Evolutionary conservation across 2,329 filamentous ascomycete species (phyloP), one percentile per base, ranked within the genome.

Genomic region (Phoma sp.): DNA sequence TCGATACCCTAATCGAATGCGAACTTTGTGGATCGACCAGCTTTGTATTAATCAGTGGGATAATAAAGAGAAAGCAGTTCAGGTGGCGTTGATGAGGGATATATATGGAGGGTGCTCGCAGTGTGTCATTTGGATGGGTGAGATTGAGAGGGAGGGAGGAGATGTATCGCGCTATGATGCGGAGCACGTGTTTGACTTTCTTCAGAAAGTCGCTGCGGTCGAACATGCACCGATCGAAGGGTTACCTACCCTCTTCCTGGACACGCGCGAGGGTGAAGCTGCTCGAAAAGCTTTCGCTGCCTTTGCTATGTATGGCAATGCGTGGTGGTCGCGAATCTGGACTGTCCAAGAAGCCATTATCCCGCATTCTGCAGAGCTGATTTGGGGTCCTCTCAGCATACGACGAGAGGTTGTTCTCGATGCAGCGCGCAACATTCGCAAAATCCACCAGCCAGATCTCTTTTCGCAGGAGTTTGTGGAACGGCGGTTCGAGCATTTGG

Each of bases 1-100:
- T 39, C 61, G 65, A 14, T 23, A 59, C 26, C 25, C 37, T 0
- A 37, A 30, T 4, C 6, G 25, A 14, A 37, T 2, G 7, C 53
- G 57, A 5, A 55, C 51, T 6, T 17, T 67, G 1, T 71, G 69
- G 68, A 57, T 67, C 26, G 69, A 71, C 42, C 62, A 67, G 23
- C 36, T 72, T 2, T 72, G 70, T 42, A 72, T 72, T 46, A 61
- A 72, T 37, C 68, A 71, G 47, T 42, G 47, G 23, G 59, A 67
- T 21, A 42, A 49, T 11, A 34, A 54, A 21, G 68, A 72, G 43
- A 62, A 65, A 28, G 55, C 51, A 10, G 51, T 17, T 2, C 67
- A 71, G 42, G 67, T 72, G 11, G 29, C 52, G 7, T 39, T 69
- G 29, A 72, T 71, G 69, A 47, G 64, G 23, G 47, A 59, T 14